Evolutionary conservation across 345 rosid species (phyloP).

Genomic region (Hypericum androsaemum): DNA sequence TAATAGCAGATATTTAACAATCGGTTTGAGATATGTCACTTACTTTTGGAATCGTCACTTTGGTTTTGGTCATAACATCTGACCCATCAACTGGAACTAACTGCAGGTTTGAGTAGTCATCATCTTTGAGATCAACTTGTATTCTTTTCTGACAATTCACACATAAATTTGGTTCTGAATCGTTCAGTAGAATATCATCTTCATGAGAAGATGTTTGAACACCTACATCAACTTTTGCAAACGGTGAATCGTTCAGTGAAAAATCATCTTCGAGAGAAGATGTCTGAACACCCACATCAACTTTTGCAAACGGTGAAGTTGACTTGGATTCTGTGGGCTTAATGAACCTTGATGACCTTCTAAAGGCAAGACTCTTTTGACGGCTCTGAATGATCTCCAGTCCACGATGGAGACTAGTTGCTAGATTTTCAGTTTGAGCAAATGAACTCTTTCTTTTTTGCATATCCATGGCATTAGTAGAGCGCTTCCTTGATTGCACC

Average conservation of each 20-base stretch:
- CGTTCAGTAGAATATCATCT: conserved; percentile 26
- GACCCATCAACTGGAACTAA: conserved; percentile 48
- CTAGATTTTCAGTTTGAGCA: conserved; percentile 61
- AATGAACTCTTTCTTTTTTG: conserved; percentile 27
- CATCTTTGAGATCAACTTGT: conserved; percentile 36
- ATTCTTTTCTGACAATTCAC: conserved; percentile 42
- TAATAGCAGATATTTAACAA: not conserved
- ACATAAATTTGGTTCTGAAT: conserved; percentile 37
- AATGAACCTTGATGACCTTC: conserved; percentile 61
- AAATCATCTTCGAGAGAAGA: conserved; percentile 1
- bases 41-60: conserved; percentile 74
- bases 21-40: conserved; percentile 13
- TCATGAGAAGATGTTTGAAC: conserved; percentile 60
- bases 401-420: conserved; percentile 95
- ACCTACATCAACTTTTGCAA: too few relatives aligned
- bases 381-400: conserved; percentile 70
- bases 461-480: conserved; percentile 22
- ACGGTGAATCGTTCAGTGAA: conserved; percentile 29
- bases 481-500: conserved; percentile 27
- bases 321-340: conserved; percentile 47
- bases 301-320: conserved; percentile 35
- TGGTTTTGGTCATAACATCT: conserved; percentile 49
- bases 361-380: conserved; percentile 58
- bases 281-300: conserved; percentile 55
- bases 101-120: conserved; percentile 47